phyloP scores from a whole-genome alignment of 2,329 filamentous ascomycete genomes.

The Exophiala oligosperma region DNA sequence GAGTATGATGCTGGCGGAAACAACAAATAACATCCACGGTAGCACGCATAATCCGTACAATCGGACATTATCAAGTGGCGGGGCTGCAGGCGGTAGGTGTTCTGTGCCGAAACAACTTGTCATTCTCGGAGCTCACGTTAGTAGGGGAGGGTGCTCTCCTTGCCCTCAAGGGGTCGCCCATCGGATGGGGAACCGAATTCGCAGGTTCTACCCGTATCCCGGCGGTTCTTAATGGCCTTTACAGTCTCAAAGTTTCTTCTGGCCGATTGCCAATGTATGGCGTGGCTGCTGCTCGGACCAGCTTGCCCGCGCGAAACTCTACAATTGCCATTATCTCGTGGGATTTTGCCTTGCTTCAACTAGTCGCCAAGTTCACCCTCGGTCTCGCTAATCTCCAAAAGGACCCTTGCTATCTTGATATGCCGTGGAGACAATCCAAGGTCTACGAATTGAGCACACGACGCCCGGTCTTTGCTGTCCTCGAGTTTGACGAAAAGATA shows the following conservation, averaged over 20 bases:
- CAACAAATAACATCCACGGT: conserved; percentile 43
- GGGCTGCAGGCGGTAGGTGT: conserved; percentile 36
- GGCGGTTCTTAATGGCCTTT: conserved; percentile 32
- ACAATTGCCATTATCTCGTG: conserved; percentile 31
- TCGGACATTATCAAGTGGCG: conserved; percentile 34
- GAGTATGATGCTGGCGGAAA: conserved; percentile 48
- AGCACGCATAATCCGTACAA: conserved; percentile 42
- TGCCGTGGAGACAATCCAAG: conserved; percentile 19
- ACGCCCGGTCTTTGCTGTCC: conserved; percentile 13
- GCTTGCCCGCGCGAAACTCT: conserved; percentile 35
- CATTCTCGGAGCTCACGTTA: background rate
- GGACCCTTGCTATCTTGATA: conserved; percentile 14
- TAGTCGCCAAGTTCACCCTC: conserved; percentile 23
- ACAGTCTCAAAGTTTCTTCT: conserved; percentile 10
- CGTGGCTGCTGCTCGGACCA: conserved; percentile 8
- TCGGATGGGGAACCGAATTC: conserved; percentile 37
- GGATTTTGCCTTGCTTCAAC: conserved; percentile 18
- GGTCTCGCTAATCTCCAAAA: conserved; percentile 12
- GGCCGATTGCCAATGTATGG: conserved; percentile 12
- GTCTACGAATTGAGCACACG: background rate
- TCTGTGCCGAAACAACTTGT: background rate
- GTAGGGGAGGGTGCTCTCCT: conserved; percentile 37
- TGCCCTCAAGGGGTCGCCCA: conserved; percentile 33
- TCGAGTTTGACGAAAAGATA: conserved; percentile 17
- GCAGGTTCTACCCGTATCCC: conserved; percentile 39